Percentiles rank a stretch among this genome's conserved stretches.
Conservation (phyloP, 345 rosid species). For the Xanthoceras sorbifolium region DNA sequence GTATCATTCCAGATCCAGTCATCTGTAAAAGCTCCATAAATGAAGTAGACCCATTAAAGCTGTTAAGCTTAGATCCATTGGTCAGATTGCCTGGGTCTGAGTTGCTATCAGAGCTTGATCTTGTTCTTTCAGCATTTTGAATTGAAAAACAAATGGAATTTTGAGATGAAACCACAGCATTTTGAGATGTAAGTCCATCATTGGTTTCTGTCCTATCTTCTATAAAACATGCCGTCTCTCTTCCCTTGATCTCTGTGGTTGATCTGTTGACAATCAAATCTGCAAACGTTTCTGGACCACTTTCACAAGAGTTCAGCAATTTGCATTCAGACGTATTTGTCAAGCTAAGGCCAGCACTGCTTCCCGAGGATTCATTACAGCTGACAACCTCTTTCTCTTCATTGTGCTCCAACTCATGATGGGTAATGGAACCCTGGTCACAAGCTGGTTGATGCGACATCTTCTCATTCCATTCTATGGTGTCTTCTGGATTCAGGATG, state of each 20-base stretch:
- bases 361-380: slow-evolving; percentile 45
- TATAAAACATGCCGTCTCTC: slow-evolving; percentile 12
- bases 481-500: slow-evolving; percentile 52
- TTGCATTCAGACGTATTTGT: slow-evolving; percentile 34
- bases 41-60: slow-evolving; percentile 33
- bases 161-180: slow-evolving; percentile 56
- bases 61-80: slow-evolving; percentile 19
- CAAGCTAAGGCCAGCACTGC: slow-evolving; percentile 41
- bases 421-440: slow-evolving; percentile 47
- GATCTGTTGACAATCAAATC: slow-evolving; percentile 33
- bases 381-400: slow-evolving; percentile 56
- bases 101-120: slow-evolving; percentile 49
- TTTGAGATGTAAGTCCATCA: slow-evolving; percentile 51
- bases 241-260: slow-evolving; percentile 31
- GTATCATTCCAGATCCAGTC: slow-evolving; percentile 40
- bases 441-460: slow-evolving; percentile 38
- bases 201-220: slow-evolving; percentile 26
- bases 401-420: slow-evolving; percentile 33
- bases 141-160: slow-evolving; percentile 39
- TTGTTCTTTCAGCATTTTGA: slow-evolving; percentile 53
- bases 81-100: slow-evolving; percentile 39
- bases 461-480: slow-evolving; percentile 40
- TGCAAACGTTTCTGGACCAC: slow-evolving; percentile 24
- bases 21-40: slow-evolving; percentile 59
- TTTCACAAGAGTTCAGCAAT: slow-evolving; percentile 27